phyloP scores from a whole-genome alignment of 1,139 yeast genomes.

The Yamadazyma pseudoaaseri region DNA sequence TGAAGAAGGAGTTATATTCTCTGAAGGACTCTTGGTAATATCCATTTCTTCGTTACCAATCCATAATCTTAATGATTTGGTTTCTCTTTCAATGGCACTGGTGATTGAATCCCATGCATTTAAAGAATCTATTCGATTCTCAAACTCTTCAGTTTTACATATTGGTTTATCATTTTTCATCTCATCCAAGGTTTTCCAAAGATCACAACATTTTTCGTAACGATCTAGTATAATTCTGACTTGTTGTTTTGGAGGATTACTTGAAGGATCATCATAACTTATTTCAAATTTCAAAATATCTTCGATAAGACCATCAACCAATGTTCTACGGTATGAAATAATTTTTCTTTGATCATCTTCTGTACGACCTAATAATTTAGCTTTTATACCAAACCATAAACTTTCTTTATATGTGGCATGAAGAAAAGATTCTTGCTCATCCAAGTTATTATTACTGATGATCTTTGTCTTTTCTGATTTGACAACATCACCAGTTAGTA shows the following conservation, averaged over 20 bases:
- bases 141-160: conserved; percentile 65
- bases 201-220: conserved; percentile 67
- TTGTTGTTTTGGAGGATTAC: conserved; percentile 41
- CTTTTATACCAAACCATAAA: conserved; percentile 77
- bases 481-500: conserved; percentile 91
- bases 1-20: conserved; percentile 18
- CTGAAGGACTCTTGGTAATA: conserved; percentile 39
- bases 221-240: conserved; percentile 58
- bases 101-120: conserved; percentile 84
- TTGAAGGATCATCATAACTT: conserved; percentile 32
- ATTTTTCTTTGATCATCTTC: conserved; percentile 77
- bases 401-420: conserved; percentile 69
- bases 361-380: conserved; percentile 79
- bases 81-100: conserved; percentile 62
- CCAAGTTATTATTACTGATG: conserved; percentile 42
- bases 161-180: conserved; percentile 79
- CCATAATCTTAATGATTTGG: conserved; percentile 58
- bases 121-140: conserved; percentile 68
- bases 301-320: conserved; percentile 74
- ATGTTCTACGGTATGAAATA: conserved; percentile 67
- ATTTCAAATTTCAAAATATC: conserved; percentile 66
- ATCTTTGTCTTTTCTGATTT: conserved; percentile 86
- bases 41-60: conserved; percentile 83
- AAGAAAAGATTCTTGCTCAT: conserved; percentile 48
- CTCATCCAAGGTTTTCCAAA: conserved; percentile 79